Evolutionary conservation across 306 rosid genomes (phyloP), one percentile per base, ranked within the genome.

Genomic region (Gillenia trifoliata): DNA sequence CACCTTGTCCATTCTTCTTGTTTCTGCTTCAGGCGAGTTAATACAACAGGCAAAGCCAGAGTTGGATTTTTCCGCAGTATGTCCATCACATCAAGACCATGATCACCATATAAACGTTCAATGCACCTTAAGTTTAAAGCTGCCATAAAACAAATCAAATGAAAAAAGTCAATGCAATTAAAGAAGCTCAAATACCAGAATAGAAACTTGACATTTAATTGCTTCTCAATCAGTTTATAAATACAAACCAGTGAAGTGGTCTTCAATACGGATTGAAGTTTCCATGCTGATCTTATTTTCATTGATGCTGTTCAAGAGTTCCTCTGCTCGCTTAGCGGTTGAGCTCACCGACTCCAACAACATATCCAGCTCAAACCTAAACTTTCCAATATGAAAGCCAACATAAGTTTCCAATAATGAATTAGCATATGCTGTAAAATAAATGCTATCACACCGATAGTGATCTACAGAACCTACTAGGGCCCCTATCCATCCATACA

Each of bases 351-450:
- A 95, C 80, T 95, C 99, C 74, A 95, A 81, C 82, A 95, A 72
- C 99, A 95, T 92, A 82, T 95, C 99, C 87, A 95, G 80, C 85
- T 95, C 99, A 92, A 92, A 95, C 87, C 99, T 95, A 81, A 63
- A 74, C 81, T 50, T 3, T 28, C 50, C 79, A 74, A 74, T 28
- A 76, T 68, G 56, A 76, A 59, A 59, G 63, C 36, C 64, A 78
- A 76, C 69, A 71, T 47, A 25, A 72, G 31, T 62, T 75, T 30
- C 50, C 71, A 62, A 28, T 64, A 38, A 23, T 20, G 31, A 9
- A 57, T 29, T 28, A 36, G 30, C 30, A 10, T 65, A 43, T 34
- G 34, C 74, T 29, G 43, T 63, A 29, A 61, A 41, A 30, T 31
- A 56, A 56, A 56, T 55, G 19, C 3, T 11, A 38, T 28, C 31